Percentiles rank a stretch among this genome's conserved stretches.
Conservation (phyloP, 164 flowering plant genomes). For the Nymphaea thermarum region DNA sequence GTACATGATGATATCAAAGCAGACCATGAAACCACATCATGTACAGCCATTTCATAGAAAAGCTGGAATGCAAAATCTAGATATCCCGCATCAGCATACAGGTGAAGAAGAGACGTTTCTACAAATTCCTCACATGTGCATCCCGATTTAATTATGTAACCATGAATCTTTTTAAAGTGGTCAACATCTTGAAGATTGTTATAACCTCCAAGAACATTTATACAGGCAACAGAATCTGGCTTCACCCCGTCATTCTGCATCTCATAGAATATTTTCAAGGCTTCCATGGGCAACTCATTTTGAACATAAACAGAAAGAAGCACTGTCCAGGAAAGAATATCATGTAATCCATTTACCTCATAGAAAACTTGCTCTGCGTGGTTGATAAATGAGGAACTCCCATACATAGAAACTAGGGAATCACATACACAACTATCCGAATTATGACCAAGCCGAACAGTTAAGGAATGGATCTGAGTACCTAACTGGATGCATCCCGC, state of each 20-base stretch:
- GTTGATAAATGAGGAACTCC: constrained; percentile 8
- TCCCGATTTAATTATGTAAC: constrained; percentile 8
- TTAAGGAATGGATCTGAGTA: constrained; percentile 9
- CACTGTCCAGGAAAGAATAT: constrained; percentile 10
- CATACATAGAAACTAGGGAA: constrained; percentile 13
- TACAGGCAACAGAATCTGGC: constrained; percentile 13
- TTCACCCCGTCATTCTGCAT: constrained; percentile 7
- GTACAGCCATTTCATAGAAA: constrained; percentile 3
- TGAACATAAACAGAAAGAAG: constrained; percentile 11
- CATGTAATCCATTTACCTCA: background rate
- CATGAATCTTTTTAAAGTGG: constrained; percentile 10
- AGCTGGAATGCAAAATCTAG: constrained; percentile 5
- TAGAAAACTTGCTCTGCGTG: constrained; percentile 2
- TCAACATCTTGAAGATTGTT: constrained; percentile 1
- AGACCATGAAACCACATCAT: constrained; percentile 14
- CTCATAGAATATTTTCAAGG: constrained; percentile 6
- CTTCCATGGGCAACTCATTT: constrained; percentile 9
- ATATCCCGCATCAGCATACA: constrained; percentile 9
- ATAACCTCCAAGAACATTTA: constrained; percentile 10
- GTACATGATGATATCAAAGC: constrained; percentile 8
- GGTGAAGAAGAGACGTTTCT: constrained; percentile 9
- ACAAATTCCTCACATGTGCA: constrained; percentile 1
- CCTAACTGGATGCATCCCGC: constrained; percentile 6
- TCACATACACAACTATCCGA: constrained; percentile 5
- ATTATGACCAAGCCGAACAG: constrained; percentile 4